Evolutionary conservation across 2,329 filamentous ascomycete species (phyloP), one percentile per base, ranked within the genome.

Genomic region (Ilyonectria sp.): DNA sequence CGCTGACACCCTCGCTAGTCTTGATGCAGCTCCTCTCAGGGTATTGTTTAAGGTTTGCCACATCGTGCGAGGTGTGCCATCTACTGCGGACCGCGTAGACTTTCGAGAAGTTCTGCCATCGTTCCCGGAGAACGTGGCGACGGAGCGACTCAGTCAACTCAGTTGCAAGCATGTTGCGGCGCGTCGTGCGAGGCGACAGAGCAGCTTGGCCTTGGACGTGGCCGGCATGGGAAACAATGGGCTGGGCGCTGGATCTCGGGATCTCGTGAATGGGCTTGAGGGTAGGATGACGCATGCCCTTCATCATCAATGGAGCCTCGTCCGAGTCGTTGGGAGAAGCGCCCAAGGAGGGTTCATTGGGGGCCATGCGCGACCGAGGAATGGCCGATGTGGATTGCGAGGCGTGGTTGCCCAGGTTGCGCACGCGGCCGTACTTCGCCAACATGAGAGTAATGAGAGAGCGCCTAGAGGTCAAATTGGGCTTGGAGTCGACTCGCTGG

Each of bases 401-500:
- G 26, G 91, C 91, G 59, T 87, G 88, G 78, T 91, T 91, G 69
- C 90, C 88, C n/a, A 95, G 87, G 60, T 86, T 91, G 76, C 86
- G 87, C 54, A 91, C 88, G 57, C 93, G 91, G 79, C 93, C 92
- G 71, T 90, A 92, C 77, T 97, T 91, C 13, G 85, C 92, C 79
- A 99, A 90, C 86, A 95, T 92, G 59, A 95, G 91, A 1, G 95
- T 98, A 72, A 99, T 92, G 46, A 98, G 89, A 2, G 95, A 98
- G 57, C 93, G 92, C 56, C 93, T 91, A 1, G 95, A 97, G 2
- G 93, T 92, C 29, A 98, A 86, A 77, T 97, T 94, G 8, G 91
- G 90, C 79, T 91, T 91, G 46, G 95, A 98, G 79, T 97, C 94
- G 55, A 98, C 94, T 9, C 96, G 92, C 80, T 95, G 91, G 87